Percentiles rank a stretch among this genome's conserved stretches.
These are phyloP conservation scores for Solanum gandarillasii DNA, from an alignment of 257 asterid genomes.

Conservation along the genomic window DNA sequence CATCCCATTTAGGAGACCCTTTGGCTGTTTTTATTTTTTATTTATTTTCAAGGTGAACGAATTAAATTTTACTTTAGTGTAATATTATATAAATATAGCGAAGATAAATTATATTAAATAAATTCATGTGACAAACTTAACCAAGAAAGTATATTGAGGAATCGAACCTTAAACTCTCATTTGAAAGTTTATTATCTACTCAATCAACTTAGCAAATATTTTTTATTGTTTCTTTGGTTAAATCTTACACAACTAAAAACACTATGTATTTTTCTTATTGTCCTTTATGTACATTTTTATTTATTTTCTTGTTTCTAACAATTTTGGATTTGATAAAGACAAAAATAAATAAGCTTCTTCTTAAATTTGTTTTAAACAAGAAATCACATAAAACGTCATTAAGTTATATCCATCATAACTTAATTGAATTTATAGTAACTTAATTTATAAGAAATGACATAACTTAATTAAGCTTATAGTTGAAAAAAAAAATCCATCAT, in stretches of 20 bases:
- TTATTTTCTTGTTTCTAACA: background rate
- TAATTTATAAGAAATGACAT: background rate
- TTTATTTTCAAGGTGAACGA: background rate
- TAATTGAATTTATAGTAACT: no score
- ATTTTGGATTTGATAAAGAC: background rate
- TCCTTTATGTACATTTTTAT: background rate
- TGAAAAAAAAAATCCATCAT: no score
- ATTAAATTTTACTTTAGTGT: background rate
- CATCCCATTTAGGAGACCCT: slow-evolving; percentile 31
- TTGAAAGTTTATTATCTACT: background rate
- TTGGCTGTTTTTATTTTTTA: slow-evolving; percentile 12
- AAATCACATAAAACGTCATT: background rate
- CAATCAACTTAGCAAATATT: background rate
- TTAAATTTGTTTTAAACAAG: background rate
- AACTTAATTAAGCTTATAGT: no score
- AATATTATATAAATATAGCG: rapidly evolving
- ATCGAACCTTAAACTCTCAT: background rate
- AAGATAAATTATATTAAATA: background rate
- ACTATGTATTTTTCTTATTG: background rate
- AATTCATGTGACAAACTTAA: background rate
- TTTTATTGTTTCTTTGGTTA: background rate
- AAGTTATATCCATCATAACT: no score
- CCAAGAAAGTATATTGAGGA: background rate
- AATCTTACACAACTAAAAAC: background rate
- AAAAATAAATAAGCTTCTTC: no score